These are phyloP conservation scores for Botrytis pseudocinerea DNA, from an alignment of 2,329 filamentous ascomycete species.

Conservation along the genomic window DNA sequence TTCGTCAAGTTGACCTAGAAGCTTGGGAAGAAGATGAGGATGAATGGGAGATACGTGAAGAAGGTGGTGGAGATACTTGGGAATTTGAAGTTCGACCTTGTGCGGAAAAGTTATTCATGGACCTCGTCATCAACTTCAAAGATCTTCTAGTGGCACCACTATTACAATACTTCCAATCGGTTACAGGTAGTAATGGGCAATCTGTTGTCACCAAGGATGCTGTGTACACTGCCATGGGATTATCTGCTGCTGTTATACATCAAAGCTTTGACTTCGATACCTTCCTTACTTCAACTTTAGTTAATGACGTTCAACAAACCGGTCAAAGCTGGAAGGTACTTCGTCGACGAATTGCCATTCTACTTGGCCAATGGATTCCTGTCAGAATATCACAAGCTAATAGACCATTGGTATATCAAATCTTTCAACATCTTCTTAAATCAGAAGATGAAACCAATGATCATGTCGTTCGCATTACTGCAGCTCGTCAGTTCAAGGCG, in stretches of 20 bases:
- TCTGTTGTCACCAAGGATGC: conserved; percentile 88
- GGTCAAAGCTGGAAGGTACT: conserved; percentile 73
- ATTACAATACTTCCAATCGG: conserved; percentile 77
- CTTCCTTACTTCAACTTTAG: conserved; percentile 73
- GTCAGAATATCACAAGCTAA: conserved; percentile 71
- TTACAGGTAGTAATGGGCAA: conserved; percentile 60
- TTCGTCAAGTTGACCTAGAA: conserved; percentile 79
- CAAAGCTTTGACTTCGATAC: conserved; percentile 78
- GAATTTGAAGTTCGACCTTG: conserved; percentile 92
- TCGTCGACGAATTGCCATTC: conserved; percentile 81
- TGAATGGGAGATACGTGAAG: conserved; percentile 91
- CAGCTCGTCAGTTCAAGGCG: conserved; percentile 78
- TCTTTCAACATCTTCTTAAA: conserved; percentile 84
- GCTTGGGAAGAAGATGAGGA: conserved; percentile 95
- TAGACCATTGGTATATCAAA: conserved; percentile 76
- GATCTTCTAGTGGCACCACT: conserved; percentile 75
- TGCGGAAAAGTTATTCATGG: conserved; percentile 89
- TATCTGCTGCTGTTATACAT: conserved; percentile 76
- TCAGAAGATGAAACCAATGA: conserved; percentile 79
- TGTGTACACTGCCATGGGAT: conserved; percentile 88
- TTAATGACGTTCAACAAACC: conserved; percentile 71
- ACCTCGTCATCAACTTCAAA: conserved; percentile 88
- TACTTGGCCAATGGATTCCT: conserved; percentile 86
- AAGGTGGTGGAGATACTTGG: conserved; percentile 80
- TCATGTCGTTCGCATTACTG: conserved; percentile 86